These are phyloP conservation scores for Aureobasidium sp. DNA, from an alignment of 2,329 filamentous ascomycete species.

Conservation along the genomic window DNA sequence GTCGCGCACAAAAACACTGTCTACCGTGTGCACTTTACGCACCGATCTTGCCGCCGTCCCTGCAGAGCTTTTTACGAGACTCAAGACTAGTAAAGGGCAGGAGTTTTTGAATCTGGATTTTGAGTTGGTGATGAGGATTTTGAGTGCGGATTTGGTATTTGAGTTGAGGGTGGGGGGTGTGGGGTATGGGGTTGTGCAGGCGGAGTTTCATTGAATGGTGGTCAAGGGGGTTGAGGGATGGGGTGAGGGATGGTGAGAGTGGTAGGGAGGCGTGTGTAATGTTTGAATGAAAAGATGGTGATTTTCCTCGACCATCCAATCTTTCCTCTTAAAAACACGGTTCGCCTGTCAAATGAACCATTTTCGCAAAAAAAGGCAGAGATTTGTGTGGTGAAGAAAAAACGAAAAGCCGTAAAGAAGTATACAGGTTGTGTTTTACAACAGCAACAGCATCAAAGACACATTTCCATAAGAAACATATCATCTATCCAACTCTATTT, in stretches of 20 bases:
- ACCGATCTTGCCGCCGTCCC: conserved; percentile 71
- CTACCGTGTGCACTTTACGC: conserved; percentile 70
- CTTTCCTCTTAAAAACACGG: no score
- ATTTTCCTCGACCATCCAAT: no score
- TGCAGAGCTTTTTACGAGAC: conserved; percentile 59
- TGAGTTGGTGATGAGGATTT: conserved; percentile 73
- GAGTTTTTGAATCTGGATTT: conserved; percentile 80
- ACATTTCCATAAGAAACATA: no score
- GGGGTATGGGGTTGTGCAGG: conserved; percentile 66
- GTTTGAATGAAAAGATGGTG: no score
- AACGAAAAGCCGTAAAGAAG: no score
- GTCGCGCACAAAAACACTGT: conserved; percentile 41
- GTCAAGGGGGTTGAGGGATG: background rate
- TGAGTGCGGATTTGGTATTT: conserved; percentile 67
- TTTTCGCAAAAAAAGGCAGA: no score
- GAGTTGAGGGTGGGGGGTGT: conserved; percentile 73
- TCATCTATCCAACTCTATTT: no score
- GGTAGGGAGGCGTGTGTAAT: no score
- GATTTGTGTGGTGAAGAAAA: no score
- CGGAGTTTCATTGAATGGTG: conserved; percentile 57
- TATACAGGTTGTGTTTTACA: no score
- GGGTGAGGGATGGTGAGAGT: background rate
- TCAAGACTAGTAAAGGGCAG: conserved; percentile 69
- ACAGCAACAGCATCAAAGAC: no score
- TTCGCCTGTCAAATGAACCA: no score